These are phyloP conservation scores for Eucalyptus cladocalyx DNA, from an alignment of 345 rosid species.

Conservation along the genomic window DNA sequence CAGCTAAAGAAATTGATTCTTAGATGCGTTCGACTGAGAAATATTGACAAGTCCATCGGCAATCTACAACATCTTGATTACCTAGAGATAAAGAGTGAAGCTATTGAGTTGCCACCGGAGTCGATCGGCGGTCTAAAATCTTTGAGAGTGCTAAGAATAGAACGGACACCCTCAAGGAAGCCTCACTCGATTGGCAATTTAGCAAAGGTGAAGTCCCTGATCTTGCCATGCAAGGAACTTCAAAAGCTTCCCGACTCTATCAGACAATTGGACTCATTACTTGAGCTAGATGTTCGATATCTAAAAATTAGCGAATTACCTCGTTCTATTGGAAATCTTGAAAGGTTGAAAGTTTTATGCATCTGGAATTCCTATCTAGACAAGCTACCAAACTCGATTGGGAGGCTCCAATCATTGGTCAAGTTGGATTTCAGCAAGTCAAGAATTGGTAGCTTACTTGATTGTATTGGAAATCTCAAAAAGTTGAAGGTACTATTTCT, in stretches of 20 bases:
- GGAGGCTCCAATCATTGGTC: background rate
- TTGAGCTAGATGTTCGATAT: fast-evolving
- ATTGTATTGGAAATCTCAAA: no score
- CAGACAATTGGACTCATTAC: background rate
- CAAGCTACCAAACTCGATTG: background rate
- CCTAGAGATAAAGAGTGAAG: no score
- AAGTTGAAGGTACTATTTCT: no score
- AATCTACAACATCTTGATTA: no score
- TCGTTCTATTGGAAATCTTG: background rate
- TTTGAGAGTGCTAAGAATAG: no score
- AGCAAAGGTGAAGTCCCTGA: background rate
- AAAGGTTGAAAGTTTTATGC: background rate
- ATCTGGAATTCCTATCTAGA: fast-evolving
- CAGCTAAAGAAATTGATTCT: no score
- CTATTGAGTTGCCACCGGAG: no score
- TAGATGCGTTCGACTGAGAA: no score
- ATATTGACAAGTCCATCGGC: no score
- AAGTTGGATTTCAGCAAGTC: fast-evolving
- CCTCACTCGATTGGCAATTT: background rate
- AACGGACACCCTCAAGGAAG: background rate
- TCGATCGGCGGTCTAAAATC: no score
- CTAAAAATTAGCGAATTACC: fast-evolving
- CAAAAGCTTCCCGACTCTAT: background rate
- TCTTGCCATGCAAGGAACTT: fast-evolving
- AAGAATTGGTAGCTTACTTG: fast-evolving